Percentiles rank a stretch among this genome's conserved stretches.
These are phyloP conservation scores for Adiantum capillusveneris DNA, from an alignment of 75 land plant genomes.

Conservation along the genomic window DNA sequence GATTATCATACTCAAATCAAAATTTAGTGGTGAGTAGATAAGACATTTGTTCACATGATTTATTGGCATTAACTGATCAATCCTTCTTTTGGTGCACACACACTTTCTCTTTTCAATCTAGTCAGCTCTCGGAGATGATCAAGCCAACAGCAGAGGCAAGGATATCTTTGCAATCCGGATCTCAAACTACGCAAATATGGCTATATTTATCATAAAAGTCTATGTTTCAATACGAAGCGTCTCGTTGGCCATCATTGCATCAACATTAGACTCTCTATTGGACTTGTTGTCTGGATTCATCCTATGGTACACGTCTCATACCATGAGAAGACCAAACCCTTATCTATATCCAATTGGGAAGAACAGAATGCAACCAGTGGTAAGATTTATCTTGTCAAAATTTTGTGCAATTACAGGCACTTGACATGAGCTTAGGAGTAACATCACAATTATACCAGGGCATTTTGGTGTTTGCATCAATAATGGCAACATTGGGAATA, in stretches of 20 bases:
- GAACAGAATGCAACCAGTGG: constrained; percentile 89
- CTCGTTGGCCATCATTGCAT: constrained; percentile 93
- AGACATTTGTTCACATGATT: not conserved
- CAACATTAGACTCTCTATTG: constrained; percentile 89
- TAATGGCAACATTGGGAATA: constrained; percentile 82
- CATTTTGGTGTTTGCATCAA: constrained; percentile 77
- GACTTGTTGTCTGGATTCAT: constrained; percentile 91
- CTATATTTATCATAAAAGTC: constrained; percentile 80
- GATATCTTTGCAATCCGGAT: constrained; percentile 67
- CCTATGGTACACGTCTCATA: constrained; percentile 81
- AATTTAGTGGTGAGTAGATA: not conserved
- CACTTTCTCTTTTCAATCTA: no score
- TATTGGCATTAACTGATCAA: not conserved
- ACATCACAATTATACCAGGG: constrained; percentile 37
- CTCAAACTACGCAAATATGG: constrained; percentile 75
- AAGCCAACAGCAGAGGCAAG: not conserved
- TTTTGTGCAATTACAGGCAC: no score
- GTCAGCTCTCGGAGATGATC: not conserved
- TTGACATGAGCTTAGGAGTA: no score
- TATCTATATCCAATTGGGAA: constrained; percentile 95
- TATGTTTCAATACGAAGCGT: constrained; percentile 70
- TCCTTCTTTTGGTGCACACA: not conserved
- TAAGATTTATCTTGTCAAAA: no score
- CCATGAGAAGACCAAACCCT: constrained; percentile 74
- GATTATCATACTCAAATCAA: not conserved